Base-by-base conservation (phyloP, 257 asterid genomes). In the Lycium barbarum region DNA sequence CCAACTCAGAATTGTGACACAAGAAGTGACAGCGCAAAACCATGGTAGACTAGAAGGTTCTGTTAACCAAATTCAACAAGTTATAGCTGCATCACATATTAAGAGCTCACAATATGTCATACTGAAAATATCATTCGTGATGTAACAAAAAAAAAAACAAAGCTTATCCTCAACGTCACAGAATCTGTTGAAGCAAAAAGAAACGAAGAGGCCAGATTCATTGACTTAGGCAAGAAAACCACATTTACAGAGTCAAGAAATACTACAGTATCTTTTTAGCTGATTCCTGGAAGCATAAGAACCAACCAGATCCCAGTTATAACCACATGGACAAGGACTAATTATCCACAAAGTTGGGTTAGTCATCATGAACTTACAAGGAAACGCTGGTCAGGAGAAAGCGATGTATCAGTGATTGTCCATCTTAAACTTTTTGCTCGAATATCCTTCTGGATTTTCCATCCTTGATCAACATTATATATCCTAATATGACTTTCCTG, bases 331-430 rank as follows among this genome's bases (percentile, higher is more conserved):
- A 38, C 73, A 40, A 5, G 14, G 71, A 58, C 65, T 53, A 82
- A 86, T 18, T 78, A 58, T 43, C 59, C 84, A 81, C 22, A 85
- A 82, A 74, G 26, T 33, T 62, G 38, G 51, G 26, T 62, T 22
- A 33, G 49, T 51, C 82, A 49, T 38, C 15, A 72, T 61, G 55
- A 74, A 81, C 95, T 91, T 93, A 96, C 99, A 83, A 96, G 97
- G 88, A 91, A 93, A 85, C 97, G 97, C 7, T 90, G 92, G 88
- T 96, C 98, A 0, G 99, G 96, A 15, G 98, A 96, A 84, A 96
- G 94, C 71, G 93, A 88, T 82, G 98, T 91, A 88, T 96, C 99
- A n/a, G 98, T 96, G 80, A 96, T 94, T 20, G 99, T 96, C 99
- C 99, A 96, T 84, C 93, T 86, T 93, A 96, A 88, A 90, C 93